Evolutionary conservation across 805 yeast genomes (phyloP), one percentile per base, ranked within the genome.

Genomic region (Candida manassasensis): DNA sequence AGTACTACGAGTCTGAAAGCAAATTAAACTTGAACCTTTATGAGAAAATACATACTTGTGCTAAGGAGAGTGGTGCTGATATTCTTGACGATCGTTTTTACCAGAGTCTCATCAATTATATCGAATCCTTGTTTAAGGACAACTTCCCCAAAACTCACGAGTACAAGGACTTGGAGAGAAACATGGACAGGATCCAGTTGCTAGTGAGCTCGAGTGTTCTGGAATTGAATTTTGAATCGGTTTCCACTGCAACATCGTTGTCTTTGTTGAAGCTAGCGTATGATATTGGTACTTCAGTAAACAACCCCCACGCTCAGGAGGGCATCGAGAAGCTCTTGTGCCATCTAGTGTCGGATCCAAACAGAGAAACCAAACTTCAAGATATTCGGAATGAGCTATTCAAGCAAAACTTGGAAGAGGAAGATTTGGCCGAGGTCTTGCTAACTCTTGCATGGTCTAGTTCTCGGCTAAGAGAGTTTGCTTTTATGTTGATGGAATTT

Each of bases 71-170:
- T 11, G 17, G 21, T n/a, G 29, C 34, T 4, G 19, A 26, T 4
- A 14, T 49, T 4, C 19, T 63, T 10, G 50, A 49, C 34, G 55
- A 49, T 15, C 38, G 29, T 11, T 52, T 60, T 24, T 55, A 45
- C 34, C 8, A 19, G 4, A 19, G 35, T 6, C 51, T 51, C 32
- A 52, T 57, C 11, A 26, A 26, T 9, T 56, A 61, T 35, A 41
- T 63, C 9, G 67, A 64, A 28, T 34, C 42, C 5, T 36, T 63
- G 13, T 65, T 50, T 40, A 39, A 37, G 5, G 52, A 53, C 6
- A 27, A 39, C 3, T 50, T 50, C 14, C 69, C 69, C 0, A 36
- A 39, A n/a, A 49, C 53, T 8, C 72, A 67, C 40, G 67, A 65
- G 41, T 64, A 54, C 47, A 40, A 52, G 30, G 48, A 63, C 38